Evolutionary conservation across 139 green algal genomes (phyloP).

Genomic region (Micromonas pusilla): DNA sequence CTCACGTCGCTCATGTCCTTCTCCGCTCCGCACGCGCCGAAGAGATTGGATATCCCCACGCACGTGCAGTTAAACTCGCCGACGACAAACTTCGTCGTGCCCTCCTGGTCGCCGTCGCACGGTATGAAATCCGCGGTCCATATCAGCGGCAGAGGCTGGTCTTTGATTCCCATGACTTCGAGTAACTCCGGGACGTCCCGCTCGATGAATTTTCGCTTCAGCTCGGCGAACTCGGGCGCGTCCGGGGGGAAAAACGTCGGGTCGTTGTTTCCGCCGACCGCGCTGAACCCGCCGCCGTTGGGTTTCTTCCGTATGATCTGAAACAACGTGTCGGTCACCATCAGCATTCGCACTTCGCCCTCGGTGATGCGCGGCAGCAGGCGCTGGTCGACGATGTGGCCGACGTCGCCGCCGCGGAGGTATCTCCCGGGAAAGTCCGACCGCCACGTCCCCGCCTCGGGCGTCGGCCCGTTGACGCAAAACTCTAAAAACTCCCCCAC

Average conservation of each 20-base stretch:
- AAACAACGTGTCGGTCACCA: conserved; percentile 36
- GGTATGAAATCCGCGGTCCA: conserved; percentile 44
- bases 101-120: conserved; percentile 30
- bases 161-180: background rate
- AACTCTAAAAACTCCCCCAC: conserved; percentile 34
- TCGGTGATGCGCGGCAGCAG: conserved; percentile 40
- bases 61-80: conserved; percentile 46
- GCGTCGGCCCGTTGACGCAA: conserved; percentile 10
- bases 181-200: background rate
- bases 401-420: background rate
- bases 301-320: conserved; percentile 47
- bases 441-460: background rate
- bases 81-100: conserved; percentile 36
- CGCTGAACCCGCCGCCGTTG: conserved; percentile 24
- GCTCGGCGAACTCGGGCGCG: background rate
- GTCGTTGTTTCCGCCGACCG: conserved; percentile 2
- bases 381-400: conserved; percentile 39
- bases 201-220: conserved; percentile 4
- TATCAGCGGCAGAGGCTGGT: conserved; percentile 31
- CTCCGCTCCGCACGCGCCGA: background rate
- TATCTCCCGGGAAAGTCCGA: conserved; percentile 25
- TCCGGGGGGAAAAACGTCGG: conserved; percentile 18
- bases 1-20: conserved; percentile 8
- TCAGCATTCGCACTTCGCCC: conserved; percentile 41
- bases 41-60: conserved; percentile 36